Evolutionary conservation across 495 filamentous ascomycete genomes (phyloP).

Genomic region (Staphylotrichum longicolle): DNA sequence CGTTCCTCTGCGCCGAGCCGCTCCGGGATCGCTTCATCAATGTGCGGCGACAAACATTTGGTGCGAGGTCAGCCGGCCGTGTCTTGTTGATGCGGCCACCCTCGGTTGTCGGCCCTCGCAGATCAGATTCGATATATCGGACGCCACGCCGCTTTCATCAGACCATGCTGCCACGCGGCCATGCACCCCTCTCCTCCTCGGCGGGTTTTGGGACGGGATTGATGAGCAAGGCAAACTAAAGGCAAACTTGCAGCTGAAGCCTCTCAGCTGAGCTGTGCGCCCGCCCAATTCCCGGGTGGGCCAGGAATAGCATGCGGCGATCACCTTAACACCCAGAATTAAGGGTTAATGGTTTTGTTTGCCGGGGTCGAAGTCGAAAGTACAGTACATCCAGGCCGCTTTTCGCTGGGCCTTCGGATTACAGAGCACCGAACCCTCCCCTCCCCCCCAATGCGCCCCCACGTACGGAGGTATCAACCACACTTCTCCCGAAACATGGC

Average conservation of each 20-base stretch:
- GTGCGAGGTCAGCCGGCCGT: neutral
- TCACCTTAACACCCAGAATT: neutral
- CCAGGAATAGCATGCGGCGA: conserved; percentile 12
- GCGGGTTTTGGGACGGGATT: neutral
- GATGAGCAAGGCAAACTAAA: too few relatives aligned
- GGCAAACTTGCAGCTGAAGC: too few relatives aligned
- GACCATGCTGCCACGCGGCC: conserved; percentile 11
- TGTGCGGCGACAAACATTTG: neutral
- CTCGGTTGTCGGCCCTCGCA: neutral
- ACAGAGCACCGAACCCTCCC: neutral
- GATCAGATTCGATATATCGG: conserved; percentile 8
- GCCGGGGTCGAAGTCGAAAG: neutral
- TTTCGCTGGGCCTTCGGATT: neutral
- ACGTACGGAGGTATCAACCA: neutral
- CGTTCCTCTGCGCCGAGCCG: conserved; percentile 7
- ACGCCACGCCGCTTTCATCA: conserved; percentile 7
- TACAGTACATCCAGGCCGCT: neutral
- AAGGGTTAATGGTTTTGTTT: neutral
- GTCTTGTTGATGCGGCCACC: neutral
- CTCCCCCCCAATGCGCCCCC: neutral
- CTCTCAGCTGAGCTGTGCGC: neutral
- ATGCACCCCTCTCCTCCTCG: neutral
- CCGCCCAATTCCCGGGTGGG: conserved; percentile 1
- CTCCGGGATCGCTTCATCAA: neutral
- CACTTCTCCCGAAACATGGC: conserved; percentile 4